These are phyloP conservation scores for Cucumis sativus DNA, from an alignment of 306 rosid genomes.

Conservation along the genomic window DNA sequence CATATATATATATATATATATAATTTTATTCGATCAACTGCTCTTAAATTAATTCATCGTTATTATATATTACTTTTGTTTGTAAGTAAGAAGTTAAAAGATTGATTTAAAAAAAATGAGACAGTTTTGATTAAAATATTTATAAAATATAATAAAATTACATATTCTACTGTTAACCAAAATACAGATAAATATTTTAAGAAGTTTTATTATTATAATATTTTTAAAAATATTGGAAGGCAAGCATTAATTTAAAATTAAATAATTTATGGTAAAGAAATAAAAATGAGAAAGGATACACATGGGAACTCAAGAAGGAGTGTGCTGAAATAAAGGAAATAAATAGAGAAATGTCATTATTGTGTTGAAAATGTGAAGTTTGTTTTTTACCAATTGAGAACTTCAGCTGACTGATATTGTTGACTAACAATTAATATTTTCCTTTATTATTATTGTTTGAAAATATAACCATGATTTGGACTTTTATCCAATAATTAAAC, in stretches of 20 bases:
- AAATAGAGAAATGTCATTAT: background rate
- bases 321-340: background rate
- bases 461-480: background rate
- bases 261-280: background rate
- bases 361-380: background rate
- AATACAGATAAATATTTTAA: no score
- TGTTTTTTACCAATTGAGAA: background rate
- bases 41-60: no score
- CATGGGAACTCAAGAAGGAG: background rate
- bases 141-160: no score
- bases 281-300: background rate
- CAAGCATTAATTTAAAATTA: background rate
- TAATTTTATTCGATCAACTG: no score
- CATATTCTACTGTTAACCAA: no score
- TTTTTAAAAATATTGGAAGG: no score
- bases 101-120: no score
- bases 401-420: constrained; percentile 1
- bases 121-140: no score
- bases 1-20: no score
- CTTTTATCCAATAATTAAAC: background rate
- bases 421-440: background rate
- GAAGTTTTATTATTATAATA: no score
- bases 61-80: no score
- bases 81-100: no score
- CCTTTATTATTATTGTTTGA: background rate